phyloP scores from a whole-genome alignment of 2,329 filamentous ascomycete genomes.

The Mariannaea sp. region DNA sequence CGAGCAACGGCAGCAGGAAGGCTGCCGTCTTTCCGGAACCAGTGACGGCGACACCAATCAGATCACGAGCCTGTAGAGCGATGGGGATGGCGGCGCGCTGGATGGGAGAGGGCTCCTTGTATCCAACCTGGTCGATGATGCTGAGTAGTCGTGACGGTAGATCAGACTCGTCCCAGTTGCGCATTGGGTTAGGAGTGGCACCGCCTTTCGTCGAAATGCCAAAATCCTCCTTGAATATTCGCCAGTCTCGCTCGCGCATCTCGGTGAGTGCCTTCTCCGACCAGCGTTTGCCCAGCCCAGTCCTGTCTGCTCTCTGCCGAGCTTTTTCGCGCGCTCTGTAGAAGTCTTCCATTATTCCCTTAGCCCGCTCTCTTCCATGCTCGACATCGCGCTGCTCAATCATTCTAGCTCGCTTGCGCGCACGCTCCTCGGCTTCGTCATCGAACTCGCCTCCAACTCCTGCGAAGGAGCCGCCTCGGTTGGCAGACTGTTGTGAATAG shows the following conservation, averaged over 20 bases:
- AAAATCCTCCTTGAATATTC: constrained; percentile 99
- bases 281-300: constrained; percentile 90
- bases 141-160: constrained; percentile 78
- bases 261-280: constrained; percentile 88
- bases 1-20: constrained; percentile 87
- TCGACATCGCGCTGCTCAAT: constrained; percentile 77
- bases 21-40: constrained; percentile 98
- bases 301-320: constrained; percentile 73
- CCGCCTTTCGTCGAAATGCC: constrained; percentile 95
- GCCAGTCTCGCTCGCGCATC: constrained; percentile 98
- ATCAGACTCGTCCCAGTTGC: constrained; percentile 84
- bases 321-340: constrained; percentile 68
- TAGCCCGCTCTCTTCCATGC: constrained; percentile 75
- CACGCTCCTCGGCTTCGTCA: constrained; percentile 59
- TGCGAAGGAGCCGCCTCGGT: constrained; percentile 48
- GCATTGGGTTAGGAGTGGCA: constrained; percentile 92
- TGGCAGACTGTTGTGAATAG: constrained; percentile 54
- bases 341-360: constrained; percentile 79
- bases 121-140: constrained; percentile 83
- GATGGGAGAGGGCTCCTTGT: constrained; percentile 88
- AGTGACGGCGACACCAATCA: constrained; percentile 98
- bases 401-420: constrained; percentile 65
- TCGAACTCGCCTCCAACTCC: constrained; percentile 58
- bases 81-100: constrained; percentile 96
- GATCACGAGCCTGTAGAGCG: constrained; percentile 85